Evolutionary conservation across 768 basidiomycete species (phyloP).

Genomic region (Russula griseocarnosa): DNA sequence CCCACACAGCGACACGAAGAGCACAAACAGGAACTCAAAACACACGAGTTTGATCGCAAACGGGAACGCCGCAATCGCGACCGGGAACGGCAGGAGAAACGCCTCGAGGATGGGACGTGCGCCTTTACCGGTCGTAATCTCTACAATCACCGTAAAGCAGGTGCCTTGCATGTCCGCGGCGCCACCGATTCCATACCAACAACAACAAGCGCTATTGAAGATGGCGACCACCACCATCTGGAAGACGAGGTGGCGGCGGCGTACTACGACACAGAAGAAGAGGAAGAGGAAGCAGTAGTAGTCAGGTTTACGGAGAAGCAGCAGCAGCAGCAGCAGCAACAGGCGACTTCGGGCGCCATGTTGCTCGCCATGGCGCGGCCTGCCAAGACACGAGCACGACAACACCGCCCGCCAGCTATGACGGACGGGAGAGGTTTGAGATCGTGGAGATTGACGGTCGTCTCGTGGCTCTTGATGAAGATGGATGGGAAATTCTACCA

Average conservation of each 20-base stretch:
- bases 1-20: slow-evolving; percentile 24
- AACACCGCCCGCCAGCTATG: background rate
- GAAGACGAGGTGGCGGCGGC: background rate
- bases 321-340: too few species aligned
- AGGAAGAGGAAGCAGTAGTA: too few species aligned
- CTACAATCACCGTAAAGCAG: background rate
- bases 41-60: background rate
- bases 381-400: background rate
- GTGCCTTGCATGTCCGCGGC: background rate
- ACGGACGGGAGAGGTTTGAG: slow-evolving; percentile 25
- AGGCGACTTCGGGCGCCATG: slow-evolving; percentile 12
- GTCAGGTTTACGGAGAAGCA: too few species aligned
- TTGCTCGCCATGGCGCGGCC: slow-evolving; percentile 22
- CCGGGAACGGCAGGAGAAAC: background rate
- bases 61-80: background rate
- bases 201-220: too few species aligned
- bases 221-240: background rate
- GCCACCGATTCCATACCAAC: too few species aligned
- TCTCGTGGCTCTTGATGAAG: slow-evolving; percentile 23
- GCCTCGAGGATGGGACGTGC: slow-evolving; percentile 3
- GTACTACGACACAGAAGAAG: background rate
- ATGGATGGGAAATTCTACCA: slow-evolving; percentile 23
- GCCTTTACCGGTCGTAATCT: slow-evolving; percentile 4
- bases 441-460: slow-evolving; percentile 20
- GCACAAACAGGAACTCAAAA: slow-evolving; percentile 3